Evolutionary conservation across 2,329 filamentous ascomycete species (phyloP), one percentile per base, ranked within the genome.

Genomic region (Curvularia sp.): DNA sequence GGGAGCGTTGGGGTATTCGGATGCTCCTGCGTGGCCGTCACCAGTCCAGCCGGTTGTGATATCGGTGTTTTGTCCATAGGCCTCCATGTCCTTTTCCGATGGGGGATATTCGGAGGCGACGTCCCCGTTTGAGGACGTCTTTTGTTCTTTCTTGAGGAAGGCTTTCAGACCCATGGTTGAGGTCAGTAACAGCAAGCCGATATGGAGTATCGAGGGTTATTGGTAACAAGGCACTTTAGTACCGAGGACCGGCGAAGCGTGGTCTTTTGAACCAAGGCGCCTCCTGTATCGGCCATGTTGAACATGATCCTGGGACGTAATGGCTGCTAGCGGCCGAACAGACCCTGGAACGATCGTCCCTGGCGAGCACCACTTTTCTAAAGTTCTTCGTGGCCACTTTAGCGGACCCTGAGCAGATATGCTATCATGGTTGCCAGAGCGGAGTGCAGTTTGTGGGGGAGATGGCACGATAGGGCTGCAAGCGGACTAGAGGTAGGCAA

Each of bases 201-300:
- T 30, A 32, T 15, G 10, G 32, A 32, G 27, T 19, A 38, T 38
- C 46, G 32, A 23, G 25, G 9, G 39, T 42, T 48, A 42, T 19
- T 27, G 25, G 47, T 50, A 43, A 10, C 46, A 36, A 51, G 39
- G 32, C 53, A 49, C 19, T 36, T 52, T 10, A 27, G 54, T 46
- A 58, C 47, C 57, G 60, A 56, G 2, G 36, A 51, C 38, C 55
- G 62, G 56, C 62, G 54, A 59, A 45, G 52, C 32, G 27, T 45
- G 47, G 39, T 64, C 59, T 65, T 67, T 67, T 69, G 63, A 67
- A 61, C 32, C 19, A 45, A 38, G 47, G 55, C 53, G 32, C 55
- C 64, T 72, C 69, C 69, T 72, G 67, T 64, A 71, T 72, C 68
- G 67, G 69, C 63, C 64, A 57, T 58, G 55, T 46, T 43, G 58